Evolutionary conservation across 352 stramenopile species (phyloP), one percentile per base, ranked within the genome.

Genomic region (Pythium graminicola): DNA sequence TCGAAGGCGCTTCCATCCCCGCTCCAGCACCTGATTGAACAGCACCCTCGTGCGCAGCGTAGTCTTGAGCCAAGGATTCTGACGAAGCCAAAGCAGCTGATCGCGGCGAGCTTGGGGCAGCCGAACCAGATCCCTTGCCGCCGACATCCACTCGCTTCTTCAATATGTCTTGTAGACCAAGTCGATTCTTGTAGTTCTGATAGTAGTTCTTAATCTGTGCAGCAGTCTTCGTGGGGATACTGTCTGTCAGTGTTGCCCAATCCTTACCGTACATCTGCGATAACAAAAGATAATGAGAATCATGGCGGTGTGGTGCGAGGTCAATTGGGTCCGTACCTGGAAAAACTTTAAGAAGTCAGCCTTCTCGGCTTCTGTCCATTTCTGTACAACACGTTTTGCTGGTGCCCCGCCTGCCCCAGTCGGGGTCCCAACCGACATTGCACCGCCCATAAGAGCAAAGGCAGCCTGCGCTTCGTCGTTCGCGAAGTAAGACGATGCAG

Each of bases 131-230:
- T 19, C 46, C 39, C 11, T 40, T 54, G 5, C 50, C 32, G 23
- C 22, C 45, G 31, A 61, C 72, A 26, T 93, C 81, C 20, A 88
- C 82, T 6, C 84, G 66, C 42, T 84, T 78, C 64, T 89, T 92
- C 29, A 94, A 47, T 35, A 93, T 89, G 50, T 94, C 84, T 60
- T 95, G 84, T 16, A 96, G 50, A 20, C 89, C 89, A 11, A 95
- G 66, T 4, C 85, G 68, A 36, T 95, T 94, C 74, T 96, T 96
- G 69, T 96, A 96, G 52, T 96, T 96, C 60, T 96, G 87, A 52
- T 95, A 96, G 64, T 95, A 96, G 38, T 95, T 96, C 57, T 96
- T 96, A 60, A 96, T 94, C 56, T 95, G 86, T 3, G 81, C 82
- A 16, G 83, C 75, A 0, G 87, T 95, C 59, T 96, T 96, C 23